These are phyloP conservation scores for Aspergillus leporis DNA, from an alignment of 495 filamentous ascomycete genomes.

Conservation along the genomic window DNA sequence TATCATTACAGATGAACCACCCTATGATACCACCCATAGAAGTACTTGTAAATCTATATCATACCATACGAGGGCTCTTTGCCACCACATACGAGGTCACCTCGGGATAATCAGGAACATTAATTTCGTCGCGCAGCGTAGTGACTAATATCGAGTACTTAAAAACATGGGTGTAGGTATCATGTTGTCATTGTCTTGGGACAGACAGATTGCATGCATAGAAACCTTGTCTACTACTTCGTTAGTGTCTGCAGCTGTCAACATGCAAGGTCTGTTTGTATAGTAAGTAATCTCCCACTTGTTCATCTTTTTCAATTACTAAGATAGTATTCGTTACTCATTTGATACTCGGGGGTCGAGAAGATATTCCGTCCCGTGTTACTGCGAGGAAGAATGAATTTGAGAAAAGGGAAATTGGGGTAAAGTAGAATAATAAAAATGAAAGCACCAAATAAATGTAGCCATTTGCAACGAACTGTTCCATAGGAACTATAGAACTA, in stretches of 20 bases:
- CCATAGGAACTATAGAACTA: background rate
- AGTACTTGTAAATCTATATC: background rate
- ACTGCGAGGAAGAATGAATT: background rate
- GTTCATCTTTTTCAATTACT: background rate
- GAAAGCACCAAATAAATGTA: background rate
- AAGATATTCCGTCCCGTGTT: background rate
- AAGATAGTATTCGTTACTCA: background rate
- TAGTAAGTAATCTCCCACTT: background rate
- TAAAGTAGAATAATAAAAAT: background rate
- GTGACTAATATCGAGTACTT: background rate
- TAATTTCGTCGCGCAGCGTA: background rate
- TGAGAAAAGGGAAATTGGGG: background rate
- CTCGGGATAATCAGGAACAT: background rate
- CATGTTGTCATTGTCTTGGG: background rate
- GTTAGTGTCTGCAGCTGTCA: background rate
- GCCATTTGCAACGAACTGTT: background rate
- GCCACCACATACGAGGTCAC: background rate
- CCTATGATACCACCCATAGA: no score
- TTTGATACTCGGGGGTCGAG: background rate
- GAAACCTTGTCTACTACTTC: no score
- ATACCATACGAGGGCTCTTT: background rate
- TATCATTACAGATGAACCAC: background rate
- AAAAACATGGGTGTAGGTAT: no score
- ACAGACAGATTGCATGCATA: no score
- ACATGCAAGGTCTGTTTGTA: background rate